Conservation (phyloP, 2,329 filamentous ascomycete genomes). For the Calonectria naviculata region DNA sequence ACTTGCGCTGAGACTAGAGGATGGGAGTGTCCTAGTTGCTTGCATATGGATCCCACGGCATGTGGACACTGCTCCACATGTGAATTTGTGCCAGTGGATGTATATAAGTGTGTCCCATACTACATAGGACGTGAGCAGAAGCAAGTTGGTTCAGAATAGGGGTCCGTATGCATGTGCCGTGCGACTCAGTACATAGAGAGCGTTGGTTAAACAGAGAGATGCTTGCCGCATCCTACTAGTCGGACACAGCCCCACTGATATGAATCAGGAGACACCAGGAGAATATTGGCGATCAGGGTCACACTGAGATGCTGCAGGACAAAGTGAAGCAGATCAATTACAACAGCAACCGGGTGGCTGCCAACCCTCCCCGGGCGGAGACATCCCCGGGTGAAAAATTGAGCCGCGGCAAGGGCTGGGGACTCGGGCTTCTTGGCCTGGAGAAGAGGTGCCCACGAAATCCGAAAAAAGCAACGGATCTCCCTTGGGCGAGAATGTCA, state of each 20-base stretch:
- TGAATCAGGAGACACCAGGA: neutral
- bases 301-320: neutral
- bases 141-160: neutral
- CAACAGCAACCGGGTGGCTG: neutral
- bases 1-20: conserved; percentile 17
- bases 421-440: neutral
- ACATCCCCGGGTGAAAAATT: neutral
- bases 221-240: neutral
- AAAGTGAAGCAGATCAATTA: neutral
- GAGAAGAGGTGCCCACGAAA: neutral
- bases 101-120: neutral
- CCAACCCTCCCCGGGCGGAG: neutral
- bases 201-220: neutral
- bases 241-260: neutral
- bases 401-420: neutral
- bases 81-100: neutral
- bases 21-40: neutral
- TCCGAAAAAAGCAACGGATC: conserved; percentile 6
- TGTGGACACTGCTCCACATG: neutral
- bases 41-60: neutral
- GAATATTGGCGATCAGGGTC: neutral
- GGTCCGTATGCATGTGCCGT: neutral
- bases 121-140: neutral
- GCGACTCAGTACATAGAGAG: neutral
- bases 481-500: neutral